phyloP scores from a whole-genome alignment of 2,329 filamentous ascomycete species.

The Scortechinia acanthostroma region DNA sequence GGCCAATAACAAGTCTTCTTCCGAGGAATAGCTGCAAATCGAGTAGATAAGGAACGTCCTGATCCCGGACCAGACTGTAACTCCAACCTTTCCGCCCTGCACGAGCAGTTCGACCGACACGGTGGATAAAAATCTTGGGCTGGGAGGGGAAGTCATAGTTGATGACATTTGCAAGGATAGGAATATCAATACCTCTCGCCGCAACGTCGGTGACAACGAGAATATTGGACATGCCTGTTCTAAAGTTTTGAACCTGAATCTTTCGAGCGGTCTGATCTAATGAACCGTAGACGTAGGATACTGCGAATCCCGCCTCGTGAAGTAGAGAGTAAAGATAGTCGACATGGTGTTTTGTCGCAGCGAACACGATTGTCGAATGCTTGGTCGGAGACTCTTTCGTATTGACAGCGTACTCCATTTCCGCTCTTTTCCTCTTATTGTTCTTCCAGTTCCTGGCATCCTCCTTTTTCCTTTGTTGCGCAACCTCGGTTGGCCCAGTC shows the following conservation, averaged over 20 bases:
- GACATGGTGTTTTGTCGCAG: conserved; percentile 93
- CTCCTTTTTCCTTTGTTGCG: conserved; percentile 23
- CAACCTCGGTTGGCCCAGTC: conserved; percentile 49
- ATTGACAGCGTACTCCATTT: conserved; percentile 38
- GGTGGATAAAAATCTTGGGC: conserved; percentile 92
- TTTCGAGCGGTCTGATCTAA: conserved; percentile 89
- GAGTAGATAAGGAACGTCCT: conserved; percentile 83
- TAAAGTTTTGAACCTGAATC: conserved; percentile 85
- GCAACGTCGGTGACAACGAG: conserved; percentile 95
- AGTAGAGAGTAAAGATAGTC: conserved; percentile 84
- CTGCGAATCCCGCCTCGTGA: conserved; percentile 73
- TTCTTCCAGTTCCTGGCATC: conserved; percentile 17
- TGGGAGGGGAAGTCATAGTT: conserved; percentile 98
- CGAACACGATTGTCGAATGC: conserved; percentile 90
- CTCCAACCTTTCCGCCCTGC: conserved; percentile 89
- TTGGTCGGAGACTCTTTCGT: conserved; percentile 69
- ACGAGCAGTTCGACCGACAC: conserved; percentile 90
- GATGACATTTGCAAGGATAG: conserved; percentile 89
- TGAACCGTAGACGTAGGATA: conserved; percentile 90
- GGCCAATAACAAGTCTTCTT: conserved; percentile 73
- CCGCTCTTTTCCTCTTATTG: conserved; percentile 68
- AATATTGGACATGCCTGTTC: conserved; percentile 77
- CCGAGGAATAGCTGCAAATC: conserved; percentile 92
- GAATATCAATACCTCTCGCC: conserved; percentile 95
- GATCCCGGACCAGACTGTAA: conserved; percentile 83